phyloP scores from a whole-genome alignment of 2,329 filamentous ascomycete species.

The Colletotrichum sp. region DNA sequence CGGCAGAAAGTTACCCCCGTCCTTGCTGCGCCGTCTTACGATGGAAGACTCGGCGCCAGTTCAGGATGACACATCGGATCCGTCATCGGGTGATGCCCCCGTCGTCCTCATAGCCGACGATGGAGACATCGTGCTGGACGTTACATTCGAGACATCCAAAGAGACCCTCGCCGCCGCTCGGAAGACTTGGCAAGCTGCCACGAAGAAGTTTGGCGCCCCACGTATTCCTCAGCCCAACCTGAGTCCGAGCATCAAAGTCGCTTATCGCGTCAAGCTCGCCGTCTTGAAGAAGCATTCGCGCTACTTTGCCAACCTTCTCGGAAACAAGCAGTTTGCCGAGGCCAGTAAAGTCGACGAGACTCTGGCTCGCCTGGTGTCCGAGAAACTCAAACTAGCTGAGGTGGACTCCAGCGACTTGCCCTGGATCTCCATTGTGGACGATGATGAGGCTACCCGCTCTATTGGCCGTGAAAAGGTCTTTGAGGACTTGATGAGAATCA shows the following conservation, averaged over 20 bases:
- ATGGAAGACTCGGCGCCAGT: slow-evolving; percentile 27
- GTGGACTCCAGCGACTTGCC: slow-evolving; percentile 61
- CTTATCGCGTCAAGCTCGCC: slow-evolving; percentile 65
- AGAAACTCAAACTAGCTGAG: slow-evolving; percentile 52
- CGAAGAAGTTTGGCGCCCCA: slow-evolving; percentile 31
- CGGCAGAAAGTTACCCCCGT: neutral
- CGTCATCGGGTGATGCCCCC: slow-evolving; percentile 28
- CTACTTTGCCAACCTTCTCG: slow-evolving; percentile 73
- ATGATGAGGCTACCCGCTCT: slow-evolving; percentile 69
- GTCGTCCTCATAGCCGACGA: slow-evolving; percentile 57
- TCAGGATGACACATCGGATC: slow-evolving; percentile 25
- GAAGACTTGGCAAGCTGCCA: slow-evolving; percentile 38
- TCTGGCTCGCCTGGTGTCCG: slow-evolving; percentile 53
- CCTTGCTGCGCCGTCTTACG: slow-evolving; percentile 4
- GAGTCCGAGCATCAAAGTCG: slow-evolving; percentile 43
- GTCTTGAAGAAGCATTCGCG: slow-evolving; percentile 65
- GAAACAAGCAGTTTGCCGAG: slow-evolving; percentile 68
- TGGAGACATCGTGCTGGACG: slow-evolving; percentile 71
- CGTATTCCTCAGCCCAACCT: slow-evolving; percentile 31
- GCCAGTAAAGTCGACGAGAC: slow-evolving; percentile 56
- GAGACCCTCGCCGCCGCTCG: slow-evolving; percentile 52
- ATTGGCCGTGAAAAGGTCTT: slow-evolving; percentile 67
- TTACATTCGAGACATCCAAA: slow-evolving; percentile 66
- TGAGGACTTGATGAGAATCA: slow-evolving; percentile 69
- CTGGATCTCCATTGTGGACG: slow-evolving; percentile 66